Conservation (phyloP, 352 stramenopile genomes). For the Elongisporangium anandrum region DNA sequence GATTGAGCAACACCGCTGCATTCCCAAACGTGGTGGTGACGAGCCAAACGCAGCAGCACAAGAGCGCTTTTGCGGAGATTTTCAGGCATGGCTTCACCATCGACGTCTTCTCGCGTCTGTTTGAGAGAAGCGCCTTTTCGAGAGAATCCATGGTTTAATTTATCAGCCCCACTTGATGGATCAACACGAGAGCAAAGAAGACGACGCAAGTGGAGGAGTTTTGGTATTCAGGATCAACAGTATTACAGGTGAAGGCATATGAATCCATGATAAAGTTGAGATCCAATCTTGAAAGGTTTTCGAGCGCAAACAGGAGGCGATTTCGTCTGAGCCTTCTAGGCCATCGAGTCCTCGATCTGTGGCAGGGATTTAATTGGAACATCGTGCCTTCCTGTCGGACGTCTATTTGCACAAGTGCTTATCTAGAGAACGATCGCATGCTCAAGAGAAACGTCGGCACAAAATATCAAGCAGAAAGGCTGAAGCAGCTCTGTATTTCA, state of each 20-base stretch:
- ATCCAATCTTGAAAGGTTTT: too few relatives aligned
- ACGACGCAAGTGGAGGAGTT: too few relatives aligned
- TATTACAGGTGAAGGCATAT: too few relatives aligned
- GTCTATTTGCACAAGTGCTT: background rate
- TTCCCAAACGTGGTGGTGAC: background rate
- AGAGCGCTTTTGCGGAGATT: too few relatives aligned
- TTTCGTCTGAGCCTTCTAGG: too few relatives aligned
- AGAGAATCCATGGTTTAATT: background rate
- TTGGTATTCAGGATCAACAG: too few relatives aligned
- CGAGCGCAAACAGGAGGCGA: too few relatives aligned
- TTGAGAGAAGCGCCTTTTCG: background rate
- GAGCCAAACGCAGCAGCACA: background rate
- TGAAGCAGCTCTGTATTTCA: background rate
- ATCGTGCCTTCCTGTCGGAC: background rate
- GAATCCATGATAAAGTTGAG: too few relatives aligned
- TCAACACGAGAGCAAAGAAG: too few relatives aligned
- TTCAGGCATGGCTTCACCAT: background rate
- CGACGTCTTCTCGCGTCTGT: background rate
- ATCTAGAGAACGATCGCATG: background rate
- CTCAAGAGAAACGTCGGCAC: background rate
- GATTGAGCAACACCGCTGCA: constrained; percentile 1
- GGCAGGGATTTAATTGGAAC: background rate
- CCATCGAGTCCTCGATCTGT: too few relatives aligned
- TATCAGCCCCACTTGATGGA: too few relatives aligned
- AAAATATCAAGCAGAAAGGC: background rate